phyloP scores from a whole-genome alignment of 371 early-diverging fungal species.

The Lichtheimia ornata region DNA sequence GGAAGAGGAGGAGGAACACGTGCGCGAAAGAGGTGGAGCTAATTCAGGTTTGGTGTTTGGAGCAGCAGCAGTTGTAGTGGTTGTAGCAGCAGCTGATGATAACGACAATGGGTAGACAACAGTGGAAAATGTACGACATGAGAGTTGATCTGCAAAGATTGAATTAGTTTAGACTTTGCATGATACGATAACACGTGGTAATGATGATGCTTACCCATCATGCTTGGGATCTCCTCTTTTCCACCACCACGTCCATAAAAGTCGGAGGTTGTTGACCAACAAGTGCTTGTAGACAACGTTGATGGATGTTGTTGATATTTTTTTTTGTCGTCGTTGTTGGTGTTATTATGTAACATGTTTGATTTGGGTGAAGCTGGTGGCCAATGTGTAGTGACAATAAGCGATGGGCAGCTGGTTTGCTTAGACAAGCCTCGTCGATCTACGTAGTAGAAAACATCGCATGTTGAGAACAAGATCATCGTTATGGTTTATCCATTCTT shows the following conservation, averaged over 20 bases:
- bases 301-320: too few species aligned
- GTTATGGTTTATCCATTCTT: too few species aligned
- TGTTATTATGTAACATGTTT: too few species aligned
- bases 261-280: too few species aligned
- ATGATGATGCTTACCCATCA: constrained; percentile 15
- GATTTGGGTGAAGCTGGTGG: constrained; percentile 1
- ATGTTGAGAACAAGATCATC: too few species aligned
- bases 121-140: constrained; percentile 19
- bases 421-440: constrained; percentile 6
- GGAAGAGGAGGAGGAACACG: constrained; percentile 1
- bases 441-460: too few species aligned
- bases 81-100: neutral
- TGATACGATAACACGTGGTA: too few species aligned
- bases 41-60: neutral
- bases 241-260: too few species aligned
- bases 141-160: constrained; percentile 14
- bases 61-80: neutral
- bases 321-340: too few species aligned
- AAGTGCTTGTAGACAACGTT: too few species aligned
- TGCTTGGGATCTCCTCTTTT: constrained; percentile 16
- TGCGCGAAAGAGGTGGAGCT: neutral
- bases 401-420: constrained; percentile 14
- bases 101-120: constrained; percentile 10
- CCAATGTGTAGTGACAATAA: constrained; percentile 15
- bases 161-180: too few species aligned